phyloP scores from a whole-genome alignment of 768 basidiomycete species.

The Lactarius sanguifluus region DNA sequence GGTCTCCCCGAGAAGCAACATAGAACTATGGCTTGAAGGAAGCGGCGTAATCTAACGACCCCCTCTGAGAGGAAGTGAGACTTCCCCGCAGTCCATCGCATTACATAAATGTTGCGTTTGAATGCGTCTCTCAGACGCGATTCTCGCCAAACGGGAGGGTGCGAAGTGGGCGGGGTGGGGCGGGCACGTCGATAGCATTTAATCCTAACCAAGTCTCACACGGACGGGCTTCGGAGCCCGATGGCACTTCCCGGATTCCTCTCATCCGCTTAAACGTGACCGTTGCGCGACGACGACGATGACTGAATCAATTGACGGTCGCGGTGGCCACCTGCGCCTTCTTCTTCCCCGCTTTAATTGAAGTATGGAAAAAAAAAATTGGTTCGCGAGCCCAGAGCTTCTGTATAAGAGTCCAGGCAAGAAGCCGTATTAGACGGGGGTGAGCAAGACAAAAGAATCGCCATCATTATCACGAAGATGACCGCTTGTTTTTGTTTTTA shows the following conservation, averaged over 20 bases:
- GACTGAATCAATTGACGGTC: background rate
- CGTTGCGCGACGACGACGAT: background rate
- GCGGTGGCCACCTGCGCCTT: background rate
- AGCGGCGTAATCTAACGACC: constrained; percentile 2
- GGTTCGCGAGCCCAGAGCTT: background rate
- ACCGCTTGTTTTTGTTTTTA: constrained; percentile 1
- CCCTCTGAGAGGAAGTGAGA: constrained; percentile 4
- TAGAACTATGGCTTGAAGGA: constrained; percentile 1
- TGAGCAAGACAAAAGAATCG: background rate
- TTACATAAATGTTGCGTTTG: constrained; percentile 21
- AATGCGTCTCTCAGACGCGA: background rate
- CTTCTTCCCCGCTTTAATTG: background rate
- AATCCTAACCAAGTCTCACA: constrained; percentile 5
- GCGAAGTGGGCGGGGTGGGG: background rate
- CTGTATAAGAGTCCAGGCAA: background rate
- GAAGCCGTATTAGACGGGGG: background rate
- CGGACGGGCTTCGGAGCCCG: constrained; percentile 13
- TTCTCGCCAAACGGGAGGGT: background rate
- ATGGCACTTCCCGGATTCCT: constrained; percentile 18
- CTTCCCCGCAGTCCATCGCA: constrained; percentile 4
- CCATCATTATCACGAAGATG: background rate
- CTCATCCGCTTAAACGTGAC: constrained; percentile 17
- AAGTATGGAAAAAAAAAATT: background rate
- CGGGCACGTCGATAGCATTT: background rate
- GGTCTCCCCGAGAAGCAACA: constrained; percentile 6